phyloP scores from a whole-genome alignment of 2,329 filamentous ascomycete genomes.

The Orbilia oligospora region DNA sequence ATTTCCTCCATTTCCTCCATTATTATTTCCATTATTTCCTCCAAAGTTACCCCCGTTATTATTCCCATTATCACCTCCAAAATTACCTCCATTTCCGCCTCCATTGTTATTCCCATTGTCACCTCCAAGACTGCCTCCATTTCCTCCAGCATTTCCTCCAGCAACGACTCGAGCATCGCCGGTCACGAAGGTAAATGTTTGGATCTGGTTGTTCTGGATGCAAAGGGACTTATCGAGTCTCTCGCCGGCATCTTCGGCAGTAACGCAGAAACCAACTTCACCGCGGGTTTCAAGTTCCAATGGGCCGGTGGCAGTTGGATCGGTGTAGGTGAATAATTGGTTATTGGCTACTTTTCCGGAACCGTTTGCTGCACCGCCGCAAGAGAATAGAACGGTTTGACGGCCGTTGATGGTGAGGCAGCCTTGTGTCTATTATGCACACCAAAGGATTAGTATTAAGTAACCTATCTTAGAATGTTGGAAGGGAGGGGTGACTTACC shows the following conservation, averaged over 20 bases:
- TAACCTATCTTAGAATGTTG: not conserved
- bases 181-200: conserved; percentile 67
- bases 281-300: conserved; percentile 68
- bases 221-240: conserved; percentile 69
- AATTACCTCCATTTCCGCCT: too few species aligned
- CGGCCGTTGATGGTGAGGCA: conserved; percentile 75
- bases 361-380: conserved; percentile 73
- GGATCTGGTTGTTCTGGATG: conserved; percentile 66
- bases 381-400: conserved; percentile 73
- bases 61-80: too few species aligned
- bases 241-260: conserved; percentile 67
- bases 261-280: conserved; percentile 69
- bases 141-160: not conserved
- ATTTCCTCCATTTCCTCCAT: not conserved
- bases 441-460: not conserved
- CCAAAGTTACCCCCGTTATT: too few species aligned
- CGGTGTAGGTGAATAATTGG: conserved; percentile 70
- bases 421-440: conserved; percentile 69
- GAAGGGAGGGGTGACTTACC: conserved; percentile 65
- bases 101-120: not conserved
- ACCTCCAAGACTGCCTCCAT: too few species aligned
- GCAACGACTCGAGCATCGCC: not conserved
- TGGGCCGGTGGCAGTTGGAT: conserved; percentile 65
- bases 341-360: conserved; percentile 70
- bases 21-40: not conserved